Evolutionary conservation across 345 rosid genomes (phyloP), one percentile per base, ranked within the genome.

Genomic region (Dipteronia dyeriana): DNA sequence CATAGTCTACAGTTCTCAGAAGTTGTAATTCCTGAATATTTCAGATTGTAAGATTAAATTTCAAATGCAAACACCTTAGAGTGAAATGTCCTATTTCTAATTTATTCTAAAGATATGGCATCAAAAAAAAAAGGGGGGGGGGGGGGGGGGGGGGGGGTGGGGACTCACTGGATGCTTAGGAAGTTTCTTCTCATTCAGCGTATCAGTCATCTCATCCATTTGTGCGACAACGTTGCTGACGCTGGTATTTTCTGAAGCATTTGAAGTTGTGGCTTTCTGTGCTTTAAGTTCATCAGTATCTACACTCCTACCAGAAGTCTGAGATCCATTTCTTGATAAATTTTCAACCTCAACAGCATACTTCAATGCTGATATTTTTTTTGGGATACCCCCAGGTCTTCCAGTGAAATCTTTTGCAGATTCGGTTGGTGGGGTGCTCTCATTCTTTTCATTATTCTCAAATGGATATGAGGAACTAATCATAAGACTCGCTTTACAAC

Each of bases 401-500:
- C 84, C 84, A 39, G 71, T 34, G 69, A 74, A 86, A 19, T 81
- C 84, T 73, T 84, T 85, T 65, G 84, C 84, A 56, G 73, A 79
- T 79, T 73, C 80, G 1, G 38, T 68, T 22, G 87, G 84, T 13
- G 89, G 85, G 25, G 88, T 82, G 79, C 75, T 75, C 34, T 74
- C 79, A 70, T 77, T 78, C 61, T 68, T 80, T 53, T 80, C 87
- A 64, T 78, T 75, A 72, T 68, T 82, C 79, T 85, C 87, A 68
- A 60, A 78, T 79, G 79, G 80, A 62, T 73, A 22, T 2, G 74
- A 66, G 23, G 88, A 75, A 70, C 61, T 81, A 70, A 64, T 63
- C 68, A 75, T 71, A 9, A 92, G 68, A 76, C 84, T 87, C 49
- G 90, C 91, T 78, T 84, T 82, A 82, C 91, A 91, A 80, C 98